Base-by-base conservation (phyloP, 306 rosid species). In the Corylus americana region DNA sequence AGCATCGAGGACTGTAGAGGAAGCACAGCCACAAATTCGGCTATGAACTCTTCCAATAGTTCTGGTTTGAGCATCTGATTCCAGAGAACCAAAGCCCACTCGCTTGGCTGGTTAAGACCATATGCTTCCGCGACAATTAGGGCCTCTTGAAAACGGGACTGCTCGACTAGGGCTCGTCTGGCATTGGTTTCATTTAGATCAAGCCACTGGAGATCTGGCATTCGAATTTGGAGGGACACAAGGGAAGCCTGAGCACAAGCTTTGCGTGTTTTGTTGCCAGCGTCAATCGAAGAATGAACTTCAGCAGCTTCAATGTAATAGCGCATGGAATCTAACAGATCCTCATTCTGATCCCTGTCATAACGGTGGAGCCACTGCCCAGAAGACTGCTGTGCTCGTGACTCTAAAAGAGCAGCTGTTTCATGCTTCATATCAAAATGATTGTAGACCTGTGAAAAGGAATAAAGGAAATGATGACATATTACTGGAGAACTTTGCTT, bases 381-480 rank as follows among this genome's bases (percentile, higher is more conserved):
- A 67, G 83, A 88, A 29, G 93, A 94, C 83, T 91, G 97, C 70
- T 81, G 86, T 31, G 97, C 98, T 71, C 97, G 89, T 57, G 94
- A 90, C 87, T 94, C 98, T 77, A 94, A 83, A 80, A 91, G 95
- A 75, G 98, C 85, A 1, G 97, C 97, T 4, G 98, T 94, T 87
- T 94, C 98, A 69, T 92, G 97, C 77, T 94, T 92, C 97, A 94
- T 94, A 87, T 94, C 97, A 80, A 94, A 92, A 82, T 94, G 98
- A 81, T 84, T 92, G 87, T 94, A 94, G 79, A 92, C 95, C 98
- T 94, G 92, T 54, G 66, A 50, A 75, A 62, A 80, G 48, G 14
- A 68, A 74, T 48, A 78, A 64, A 14, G 63, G 63, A 71, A 74
- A 54, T 37, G 8, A 77, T 53, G 48, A 70, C 55, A 66, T 18